These are phyloP conservation scores for Penicillium sp. DNA, from an alignment of 2,329 filamentous ascomycete genomes.

Conservation along the genomic window DNA sequence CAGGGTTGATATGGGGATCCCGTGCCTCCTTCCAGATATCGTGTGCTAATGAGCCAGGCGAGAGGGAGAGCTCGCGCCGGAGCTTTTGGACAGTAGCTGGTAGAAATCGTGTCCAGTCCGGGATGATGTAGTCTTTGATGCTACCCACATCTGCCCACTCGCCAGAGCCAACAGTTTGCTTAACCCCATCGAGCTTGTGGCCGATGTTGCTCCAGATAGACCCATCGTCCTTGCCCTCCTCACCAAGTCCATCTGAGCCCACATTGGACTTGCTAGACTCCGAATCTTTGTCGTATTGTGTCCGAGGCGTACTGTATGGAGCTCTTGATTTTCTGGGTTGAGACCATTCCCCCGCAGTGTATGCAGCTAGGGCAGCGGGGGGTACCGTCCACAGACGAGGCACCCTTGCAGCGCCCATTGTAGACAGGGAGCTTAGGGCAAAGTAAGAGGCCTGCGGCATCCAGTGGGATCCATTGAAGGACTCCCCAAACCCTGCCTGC, in stretches of 20 bases:
- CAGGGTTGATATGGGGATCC: conserved; percentile 77
- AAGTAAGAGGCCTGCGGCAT: conserved; percentile 22
- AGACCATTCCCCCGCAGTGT: conserved; percentile 25
- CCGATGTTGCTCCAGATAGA: conserved; percentile 53
- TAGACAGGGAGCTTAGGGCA: conserved; percentile 18
- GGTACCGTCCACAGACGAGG: conserved; percentile 37
- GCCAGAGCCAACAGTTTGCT: conserved; percentile 39
- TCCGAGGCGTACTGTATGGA: conserved; percentile 23
- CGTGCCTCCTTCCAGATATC: conserved; percentile 93
- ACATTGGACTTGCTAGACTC: conserved; percentile 4
- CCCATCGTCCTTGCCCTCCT: conserved; percentile 25
- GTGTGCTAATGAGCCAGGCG: conserved; percentile 81
- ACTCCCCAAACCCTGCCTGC: conserved; percentile 14
- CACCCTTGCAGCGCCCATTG: conserved; percentile 36
- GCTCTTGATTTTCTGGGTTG: conserved; percentile 25
- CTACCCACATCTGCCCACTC: conserved; percentile 49
- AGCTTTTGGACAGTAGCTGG: conserved; percentile 78
- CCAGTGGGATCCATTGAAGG: conserved; percentile 13
- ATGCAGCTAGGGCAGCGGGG: conserved; percentile 33
- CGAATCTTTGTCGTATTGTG: conserved; percentile 12
- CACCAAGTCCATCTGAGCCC: conserved; percentile 2
- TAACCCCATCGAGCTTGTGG: conserved; percentile 40
- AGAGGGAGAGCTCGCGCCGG: conserved; percentile 81
- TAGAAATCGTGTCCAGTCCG: conserved; percentile 75
- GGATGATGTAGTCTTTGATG: conserved; percentile 70